Percentiles rank a stretch among this genome's conserved stretches.
These are phyloP conservation scores for Pythium periplocum DNA, from an alignment of 352 stramenopile genomes.

Conservation along the genomic window DNA sequence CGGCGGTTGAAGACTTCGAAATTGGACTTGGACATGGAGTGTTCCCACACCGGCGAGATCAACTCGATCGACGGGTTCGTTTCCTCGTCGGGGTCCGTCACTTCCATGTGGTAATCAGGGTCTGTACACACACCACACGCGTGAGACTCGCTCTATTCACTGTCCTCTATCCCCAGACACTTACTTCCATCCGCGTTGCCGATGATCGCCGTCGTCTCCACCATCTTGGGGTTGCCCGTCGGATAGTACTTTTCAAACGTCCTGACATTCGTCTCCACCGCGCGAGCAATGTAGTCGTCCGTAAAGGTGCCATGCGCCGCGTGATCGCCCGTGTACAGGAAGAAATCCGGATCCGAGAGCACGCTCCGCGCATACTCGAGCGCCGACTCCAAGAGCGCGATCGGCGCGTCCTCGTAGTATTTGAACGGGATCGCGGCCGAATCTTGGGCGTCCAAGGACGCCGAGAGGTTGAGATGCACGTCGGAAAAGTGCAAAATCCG, in stretches of 20 bases:
- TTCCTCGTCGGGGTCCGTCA: constrained; percentile 48
- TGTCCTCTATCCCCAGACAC: constrained; percentile 3
- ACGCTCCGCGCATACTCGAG: constrained; percentile 56
- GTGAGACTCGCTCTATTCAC: background rate
- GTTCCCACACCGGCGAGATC: constrained; percentile 42
- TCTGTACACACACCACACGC: constrained; percentile 18
- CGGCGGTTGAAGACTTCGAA: constrained; percentile 47
- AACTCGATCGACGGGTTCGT: constrained; percentile 56
- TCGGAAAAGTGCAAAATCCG: constrained; percentile 82
- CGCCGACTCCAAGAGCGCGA: constrained; percentile 62
- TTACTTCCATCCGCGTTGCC: constrained; percentile 74
- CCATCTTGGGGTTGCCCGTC: constrained; percentile 16
- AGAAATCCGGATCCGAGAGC: constrained; percentile 49
- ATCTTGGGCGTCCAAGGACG: constrained; percentile 26
- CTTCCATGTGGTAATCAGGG: constrained; percentile 70
- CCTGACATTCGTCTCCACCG: constrained; percentile 59
- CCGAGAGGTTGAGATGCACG: constrained; percentile 78
- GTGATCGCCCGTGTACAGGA: constrained; percentile 82
- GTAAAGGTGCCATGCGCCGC: constrained; percentile 55
- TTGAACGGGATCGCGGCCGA: constrained; percentile 31
- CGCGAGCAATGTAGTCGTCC: constrained; percentile 53
- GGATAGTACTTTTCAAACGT: constrained; percentile 70
- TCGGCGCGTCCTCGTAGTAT: constrained; percentile 50
- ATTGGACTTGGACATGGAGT: constrained; percentile 43
- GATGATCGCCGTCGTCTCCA: constrained; percentile 69